Evolutionary conservation across 2,329 filamentous ascomycete genomes (phyloP).

Genomic region (Colletotrichum gloeosporioides): DNA sequence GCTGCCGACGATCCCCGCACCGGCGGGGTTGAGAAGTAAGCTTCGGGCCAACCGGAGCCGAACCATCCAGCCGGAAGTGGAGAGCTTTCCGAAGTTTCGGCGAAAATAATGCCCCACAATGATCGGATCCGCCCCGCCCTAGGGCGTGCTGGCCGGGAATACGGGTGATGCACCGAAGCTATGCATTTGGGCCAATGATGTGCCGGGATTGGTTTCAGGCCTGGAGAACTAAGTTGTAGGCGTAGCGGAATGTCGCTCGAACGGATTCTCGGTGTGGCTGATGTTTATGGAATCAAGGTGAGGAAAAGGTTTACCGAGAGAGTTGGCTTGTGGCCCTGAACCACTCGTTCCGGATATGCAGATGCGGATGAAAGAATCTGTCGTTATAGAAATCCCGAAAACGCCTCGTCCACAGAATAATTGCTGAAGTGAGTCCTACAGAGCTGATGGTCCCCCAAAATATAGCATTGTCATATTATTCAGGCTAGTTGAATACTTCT

Average conservation of each 20-base stretch:
- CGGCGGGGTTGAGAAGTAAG: neutral
- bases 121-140: neutral
- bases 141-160: neutral
- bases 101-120: neutral
- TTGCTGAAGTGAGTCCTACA: rapidly evolving
- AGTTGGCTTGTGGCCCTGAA: neutral
- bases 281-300: neutral
- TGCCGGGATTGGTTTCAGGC: neutral
- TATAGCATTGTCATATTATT: too few relatives aligned
- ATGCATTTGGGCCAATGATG: neutral
- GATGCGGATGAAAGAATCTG: neutral
- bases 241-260: neutral
- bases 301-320: neutral
- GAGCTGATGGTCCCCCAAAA: neutral
- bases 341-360: neutral
- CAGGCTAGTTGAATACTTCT: too few relatives aligned
- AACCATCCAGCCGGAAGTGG: neutral
- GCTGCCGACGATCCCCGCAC: neutral
- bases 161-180: neutral
- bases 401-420: neutral
- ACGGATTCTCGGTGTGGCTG: neutral
- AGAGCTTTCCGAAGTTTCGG: neutral
- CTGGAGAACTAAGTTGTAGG: neutral
- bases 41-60: neutral
- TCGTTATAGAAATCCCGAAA: neutral